Percentiles rank a stretch among this genome's conserved stretches.
phyloP scores from a whole-genome alignment of 2,329 filamentous ascomycete genomes.

The Sphaerulina musiva region DNA sequence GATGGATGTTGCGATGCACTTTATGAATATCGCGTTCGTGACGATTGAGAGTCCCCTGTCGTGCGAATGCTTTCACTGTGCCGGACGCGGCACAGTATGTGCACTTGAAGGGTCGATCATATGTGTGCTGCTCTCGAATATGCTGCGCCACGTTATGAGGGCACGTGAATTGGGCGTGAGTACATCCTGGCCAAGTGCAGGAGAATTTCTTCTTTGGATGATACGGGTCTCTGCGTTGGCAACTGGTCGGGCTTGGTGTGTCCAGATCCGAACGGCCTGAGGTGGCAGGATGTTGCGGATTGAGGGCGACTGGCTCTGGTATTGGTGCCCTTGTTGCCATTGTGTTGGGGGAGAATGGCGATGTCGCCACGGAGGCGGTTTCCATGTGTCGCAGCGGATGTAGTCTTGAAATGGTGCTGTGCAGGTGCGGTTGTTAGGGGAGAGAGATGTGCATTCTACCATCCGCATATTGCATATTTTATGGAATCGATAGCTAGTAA shows the following conservation, averaged over 20 bases:
- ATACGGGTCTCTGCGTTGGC: background rate
- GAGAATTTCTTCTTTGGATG: background rate
- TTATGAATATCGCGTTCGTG: background rate
- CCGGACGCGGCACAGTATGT: background rate
- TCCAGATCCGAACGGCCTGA: background rate
- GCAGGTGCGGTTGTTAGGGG: background rate
- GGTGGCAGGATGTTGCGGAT: background rate
- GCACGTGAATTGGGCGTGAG: background rate
- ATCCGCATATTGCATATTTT: background rate
- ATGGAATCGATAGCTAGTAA: background rate
- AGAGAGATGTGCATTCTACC: background rate
- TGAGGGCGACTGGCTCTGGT: background rate
- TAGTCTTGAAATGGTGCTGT: background rate
- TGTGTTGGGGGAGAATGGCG: background rate
- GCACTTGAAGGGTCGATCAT: background rate
- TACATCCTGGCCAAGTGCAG: background rate
- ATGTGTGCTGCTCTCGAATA: background rate
- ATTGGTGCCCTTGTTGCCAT: background rate
- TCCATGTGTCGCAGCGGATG: background rate
- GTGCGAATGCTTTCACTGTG: background rate
- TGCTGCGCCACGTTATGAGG: background rate
- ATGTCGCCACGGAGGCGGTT: background rate
- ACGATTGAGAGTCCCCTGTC: background rate
- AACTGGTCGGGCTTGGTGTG: background rate
- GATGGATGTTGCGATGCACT: background rate